Evolutionary conservation across 305 asterid species (phyloP).

Genomic region (Coffea humblotiana): DNA sequence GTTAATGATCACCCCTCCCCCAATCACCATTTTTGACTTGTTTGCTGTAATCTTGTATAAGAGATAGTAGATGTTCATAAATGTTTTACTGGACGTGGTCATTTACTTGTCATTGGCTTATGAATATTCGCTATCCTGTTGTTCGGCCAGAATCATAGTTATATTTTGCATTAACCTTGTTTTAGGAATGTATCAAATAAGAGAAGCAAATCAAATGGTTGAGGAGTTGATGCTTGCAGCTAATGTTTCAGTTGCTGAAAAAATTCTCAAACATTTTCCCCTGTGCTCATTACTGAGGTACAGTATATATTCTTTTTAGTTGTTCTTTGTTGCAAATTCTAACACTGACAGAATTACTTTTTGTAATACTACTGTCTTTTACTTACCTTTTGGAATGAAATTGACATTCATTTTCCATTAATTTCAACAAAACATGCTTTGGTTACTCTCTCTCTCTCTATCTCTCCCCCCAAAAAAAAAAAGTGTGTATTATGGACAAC

Average conservation of each 20-base stretch:
- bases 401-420: background rate
- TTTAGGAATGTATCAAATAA: conserved; percentile 99
- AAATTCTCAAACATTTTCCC: conserved; percentile 84
- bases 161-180: conserved; percentile 4
- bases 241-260: conserved; percentile 91
- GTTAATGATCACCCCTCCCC: background rate
- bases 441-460: background rate
- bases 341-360: background rate
- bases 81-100: background rate
- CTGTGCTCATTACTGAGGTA: conserved; percentile 78
- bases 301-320: background rate
- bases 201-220: conserved; percentile 99
- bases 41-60: background rate
- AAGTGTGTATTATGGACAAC: background rate
- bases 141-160: background rate
- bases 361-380: background rate
- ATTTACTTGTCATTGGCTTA: background rate
- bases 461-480: background rate
- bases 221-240: conserved; percentile 99
- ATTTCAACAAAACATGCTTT: background rate
- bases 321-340: background rate
- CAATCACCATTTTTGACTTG: background rate
- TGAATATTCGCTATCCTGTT: background rate
- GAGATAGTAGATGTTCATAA: background rate
- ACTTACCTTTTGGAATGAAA: background rate